phyloP scores from a whole-genome alignment of 306 rosid species.

The Erythrophleum fordii region DNA sequence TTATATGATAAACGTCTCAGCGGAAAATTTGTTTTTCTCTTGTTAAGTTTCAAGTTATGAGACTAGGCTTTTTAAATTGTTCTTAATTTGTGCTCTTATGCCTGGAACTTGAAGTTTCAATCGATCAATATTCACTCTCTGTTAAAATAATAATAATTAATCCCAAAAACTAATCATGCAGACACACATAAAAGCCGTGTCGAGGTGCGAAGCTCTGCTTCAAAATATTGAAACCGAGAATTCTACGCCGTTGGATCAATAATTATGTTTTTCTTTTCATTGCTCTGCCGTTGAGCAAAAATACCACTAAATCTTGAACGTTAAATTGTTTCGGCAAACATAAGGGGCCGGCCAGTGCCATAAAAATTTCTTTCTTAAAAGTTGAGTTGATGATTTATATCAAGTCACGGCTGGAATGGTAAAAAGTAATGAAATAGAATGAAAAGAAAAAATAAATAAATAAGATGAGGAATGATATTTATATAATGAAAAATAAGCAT shows the following conservation, averaged over 20 bases:
- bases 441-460: too few relatives aligned
- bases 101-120: neutral
- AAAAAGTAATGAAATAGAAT: too few relatives aligned
- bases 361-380: neutral
- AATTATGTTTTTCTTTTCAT: neutral
- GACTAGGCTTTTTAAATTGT: neutral
- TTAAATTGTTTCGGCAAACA: neutral
- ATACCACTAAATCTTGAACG: neutral
- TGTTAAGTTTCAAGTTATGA: constrained; percentile 3
- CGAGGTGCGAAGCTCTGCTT: neutral
- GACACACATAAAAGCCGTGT: neutral
- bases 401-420: too few relatives aligned
- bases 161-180: neutral
- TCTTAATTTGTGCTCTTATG: constrained; percentile 9
- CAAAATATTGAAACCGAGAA: neutral
- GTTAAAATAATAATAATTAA: neutral
- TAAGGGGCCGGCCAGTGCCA: neutral
- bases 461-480: too few relatives aligned
- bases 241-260: neutral
- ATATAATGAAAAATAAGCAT: too few relatives aligned
- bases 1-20: neutral
- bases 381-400: too few relatives aligned
- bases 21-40: constrained; percentile 8
- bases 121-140: neutral
- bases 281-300: neutral